Evolutionary conservation across 1,139 yeast genomes (phyloP).

Genomic region (Hansenula sp.): DNA sequence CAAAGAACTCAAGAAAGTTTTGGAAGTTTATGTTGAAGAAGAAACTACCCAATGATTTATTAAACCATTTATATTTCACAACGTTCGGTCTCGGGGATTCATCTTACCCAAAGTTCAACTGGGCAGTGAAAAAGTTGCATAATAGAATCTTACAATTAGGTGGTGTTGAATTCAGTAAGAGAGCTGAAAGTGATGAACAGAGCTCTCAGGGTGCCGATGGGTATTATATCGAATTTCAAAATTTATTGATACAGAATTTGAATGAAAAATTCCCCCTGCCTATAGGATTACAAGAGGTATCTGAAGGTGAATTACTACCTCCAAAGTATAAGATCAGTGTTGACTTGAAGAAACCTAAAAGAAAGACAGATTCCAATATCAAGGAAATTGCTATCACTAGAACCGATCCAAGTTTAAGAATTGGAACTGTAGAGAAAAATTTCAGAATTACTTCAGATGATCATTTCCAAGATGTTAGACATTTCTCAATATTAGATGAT

Average conservation of each 20-base stretch:
- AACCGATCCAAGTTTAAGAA: conserved; percentile 21
- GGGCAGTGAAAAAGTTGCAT: conserved; percentile 81
- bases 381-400: conserved; percentile 27
- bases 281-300: conserved; percentile 27
- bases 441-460: conserved; percentile 57
- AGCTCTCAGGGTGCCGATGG: conserved; percentile 75
- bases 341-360: conserved; percentile 25
- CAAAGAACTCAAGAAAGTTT: conserved; percentile 66
- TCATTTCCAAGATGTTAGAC: conserved; percentile 91
- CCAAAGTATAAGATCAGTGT: conserved; percentile 36
- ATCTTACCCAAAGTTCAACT: conserved; percentile 81
- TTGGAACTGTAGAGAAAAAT: conserved; percentile 47
- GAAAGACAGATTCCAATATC: conserved; percentile 21
- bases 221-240: conserved; percentile 73
- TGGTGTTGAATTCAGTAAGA: conserved; percentile 60
- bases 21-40: conserved; percentile 72
- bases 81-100: conserved; percentile 95
- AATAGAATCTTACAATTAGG: conserved; percentile 77
- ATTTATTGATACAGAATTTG: conserved; percentile 42
- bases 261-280: conserved; percentile 35
- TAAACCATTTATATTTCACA: conserved; percentile 61
- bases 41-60: conserved; percentile 60
- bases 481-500: conserved; percentile 41
- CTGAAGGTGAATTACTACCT: conserved; percentile 39
- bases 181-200: conserved; percentile 91